Evolutionary conservation across 192 early-diverging fungal genomes (phyloP).

Genomic region (Dissophora ornata): DNA sequence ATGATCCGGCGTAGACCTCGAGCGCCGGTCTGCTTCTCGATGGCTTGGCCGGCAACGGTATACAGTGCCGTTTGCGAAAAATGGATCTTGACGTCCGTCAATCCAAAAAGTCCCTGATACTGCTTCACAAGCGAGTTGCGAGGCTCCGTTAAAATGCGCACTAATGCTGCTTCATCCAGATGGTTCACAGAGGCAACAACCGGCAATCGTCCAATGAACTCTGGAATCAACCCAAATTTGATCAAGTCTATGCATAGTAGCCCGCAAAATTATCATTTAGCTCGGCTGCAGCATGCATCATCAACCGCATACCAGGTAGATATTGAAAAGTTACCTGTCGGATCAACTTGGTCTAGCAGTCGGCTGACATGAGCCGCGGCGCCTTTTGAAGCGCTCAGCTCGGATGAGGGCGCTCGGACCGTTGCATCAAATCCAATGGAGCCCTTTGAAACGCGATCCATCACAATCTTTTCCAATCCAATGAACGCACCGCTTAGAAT

Average conservation of each 20-base stretch:
- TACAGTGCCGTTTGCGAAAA: slow-evolving; percentile 77
- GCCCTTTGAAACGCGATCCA: slow-evolving; percentile 81
- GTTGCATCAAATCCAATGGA: slow-evolving; percentile 84
- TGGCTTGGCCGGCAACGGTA: slow-evolving; percentile 79
- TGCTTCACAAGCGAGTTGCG: slow-evolving; percentile 85
- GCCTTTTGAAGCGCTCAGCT: slow-evolving; percentile 26
- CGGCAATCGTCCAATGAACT: slow-evolving; percentile 91
- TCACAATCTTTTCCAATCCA: slow-evolving; percentile 83
- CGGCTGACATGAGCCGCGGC: slow-evolving; percentile 34
- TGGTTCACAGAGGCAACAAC: slow-evolving; percentile 81
- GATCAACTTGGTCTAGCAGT: slow-evolving; percentile 40
- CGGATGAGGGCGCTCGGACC: slow-evolving; percentile 54
- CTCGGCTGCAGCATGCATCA: background rate
- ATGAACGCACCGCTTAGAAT: slow-evolving; percentile 91
- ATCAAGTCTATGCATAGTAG: slow-evolving; percentile 69
- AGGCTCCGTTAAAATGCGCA: slow-evolving; percentile 83
- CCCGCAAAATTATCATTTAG: background rate
- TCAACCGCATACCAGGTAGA: too few relatives aligned
- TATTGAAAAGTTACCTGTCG: too few relatives aligned
- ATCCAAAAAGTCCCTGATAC: slow-evolving; percentile 79
- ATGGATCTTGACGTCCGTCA: slow-evolving; percentile 73
- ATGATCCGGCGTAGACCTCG: slow-evolving; percentile 89
- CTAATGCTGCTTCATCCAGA: slow-evolving; percentile 73
- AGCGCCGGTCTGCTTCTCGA: slow-evolving; percentile 87
- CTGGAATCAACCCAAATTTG: slow-evolving; percentile 89